phyloP scores from a whole-genome alignment of 805 yeast genomes.

The Candida xyloterini region DNA sequence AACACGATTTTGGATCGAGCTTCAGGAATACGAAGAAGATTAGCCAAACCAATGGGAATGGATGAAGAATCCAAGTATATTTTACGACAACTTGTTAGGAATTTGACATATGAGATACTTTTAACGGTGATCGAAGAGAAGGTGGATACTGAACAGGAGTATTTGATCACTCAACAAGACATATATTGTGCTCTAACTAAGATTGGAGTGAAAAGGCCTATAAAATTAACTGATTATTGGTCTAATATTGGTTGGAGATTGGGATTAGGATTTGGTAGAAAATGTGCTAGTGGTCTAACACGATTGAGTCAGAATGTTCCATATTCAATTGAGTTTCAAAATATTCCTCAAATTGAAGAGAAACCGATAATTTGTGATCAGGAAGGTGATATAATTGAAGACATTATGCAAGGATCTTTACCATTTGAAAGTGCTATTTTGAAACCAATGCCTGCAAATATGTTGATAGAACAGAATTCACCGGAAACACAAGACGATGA shows the following conservation, averaged over 20 bases:
- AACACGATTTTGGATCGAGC: conserved; percentile 9
- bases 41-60: conserved; percentile 10
- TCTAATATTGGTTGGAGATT: conserved; percentile 16
- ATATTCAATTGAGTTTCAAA: conserved; percentile 9
- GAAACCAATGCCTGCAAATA: conserved; percentile 12
- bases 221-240: conserved; percentile 20
- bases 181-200: conserved; percentile 7
- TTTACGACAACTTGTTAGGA: conserved; percentile 11
- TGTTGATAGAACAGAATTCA: conserved; percentile 1
- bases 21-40: conserved; percentile 7
- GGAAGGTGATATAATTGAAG: conserved; percentile 12
- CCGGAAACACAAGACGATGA: conserved; percentile 3
- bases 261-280: conserved; percentile 6
- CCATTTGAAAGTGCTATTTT: conserved; percentile 13
- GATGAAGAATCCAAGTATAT: conserved; percentile 14
- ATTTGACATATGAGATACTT: conserved; percentile 17
- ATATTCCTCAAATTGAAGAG: neutral
- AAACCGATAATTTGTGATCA: neutral
- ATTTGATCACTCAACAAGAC: conserved; percentile 9
- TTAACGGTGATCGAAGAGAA: conserved; percentile 14
- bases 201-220: conserved; percentile 8
- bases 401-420: conserved; percentile 14
- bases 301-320: conserved; percentile 2
- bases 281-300: conserved; percentile 1
- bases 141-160: conserved; percentile 3